These are phyloP conservation scores for Fraxinus excelsior DNA, from an alignment of 257 asterid genomes.

Conservation along the genomic window DNA sequence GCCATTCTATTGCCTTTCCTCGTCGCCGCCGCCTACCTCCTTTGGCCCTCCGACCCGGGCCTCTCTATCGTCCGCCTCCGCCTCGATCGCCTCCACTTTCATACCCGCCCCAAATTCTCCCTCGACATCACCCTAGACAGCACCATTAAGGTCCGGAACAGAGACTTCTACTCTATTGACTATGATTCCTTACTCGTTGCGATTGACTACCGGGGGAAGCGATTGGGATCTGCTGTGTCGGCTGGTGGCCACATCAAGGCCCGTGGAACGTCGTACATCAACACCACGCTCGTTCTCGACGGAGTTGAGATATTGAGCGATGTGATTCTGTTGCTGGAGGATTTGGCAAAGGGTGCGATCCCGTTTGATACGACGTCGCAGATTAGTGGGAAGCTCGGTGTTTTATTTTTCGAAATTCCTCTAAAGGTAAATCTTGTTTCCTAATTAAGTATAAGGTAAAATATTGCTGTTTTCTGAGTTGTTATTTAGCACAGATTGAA, in stretches of 20 bases:
- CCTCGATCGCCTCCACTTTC: conserved; percentile 59
- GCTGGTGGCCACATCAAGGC: conserved; percentile 55
- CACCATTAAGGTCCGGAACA: conserved; percentile 58
- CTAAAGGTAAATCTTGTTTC: conserved; percentile 48
- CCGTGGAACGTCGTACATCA: conserved; percentile 60
- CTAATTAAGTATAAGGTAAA: neutral
- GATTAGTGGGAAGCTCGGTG: conserved; percentile 62
- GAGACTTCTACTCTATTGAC: conserved; percentile 63
- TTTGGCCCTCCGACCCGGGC: conserved; percentile 85
- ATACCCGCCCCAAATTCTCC: conserved; percentile 48
- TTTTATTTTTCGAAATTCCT: conserved; percentile 57
- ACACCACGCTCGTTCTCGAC: conserved; percentile 76
- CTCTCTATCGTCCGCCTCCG: conserved; percentile 65
- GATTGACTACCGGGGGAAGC: conserved; percentile 73
- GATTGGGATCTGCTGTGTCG: conserved; percentile 64
- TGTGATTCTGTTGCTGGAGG: conserved; percentile 63
- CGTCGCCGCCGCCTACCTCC: conserved; percentile 51
- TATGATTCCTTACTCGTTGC: conserved; percentile 52
- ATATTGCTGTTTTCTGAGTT: neutral
- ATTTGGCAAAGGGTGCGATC: conserved; percentile 64
- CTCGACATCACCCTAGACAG: conserved; percentile 67
- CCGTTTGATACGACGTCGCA: conserved; percentile 65
- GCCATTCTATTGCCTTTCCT: conserved; percentile 47
- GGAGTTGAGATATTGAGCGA: conserved; percentile 64
- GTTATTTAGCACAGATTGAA: neutral